Percentiles rank a stretch among this genome's conserved stretches.
These are phyloP conservation scores for Pseudevernia furfuracea DNA, from an alignment of 495 filamentous ascomycete species.

Conservation along the genomic window DNA sequence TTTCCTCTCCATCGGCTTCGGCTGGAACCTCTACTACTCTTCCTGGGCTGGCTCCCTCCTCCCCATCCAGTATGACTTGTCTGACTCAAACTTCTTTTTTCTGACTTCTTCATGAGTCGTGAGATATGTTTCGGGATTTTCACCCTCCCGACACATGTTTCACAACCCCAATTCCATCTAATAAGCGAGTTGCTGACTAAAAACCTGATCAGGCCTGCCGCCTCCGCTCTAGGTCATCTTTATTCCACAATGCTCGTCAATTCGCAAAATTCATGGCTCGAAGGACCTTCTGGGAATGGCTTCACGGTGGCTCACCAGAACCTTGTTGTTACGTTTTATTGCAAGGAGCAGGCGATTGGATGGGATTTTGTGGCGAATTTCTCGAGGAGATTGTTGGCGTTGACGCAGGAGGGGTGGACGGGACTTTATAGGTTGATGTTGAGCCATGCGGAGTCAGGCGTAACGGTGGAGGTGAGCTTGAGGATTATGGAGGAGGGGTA, in stretches of 20 bases:
- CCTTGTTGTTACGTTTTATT: background rate
- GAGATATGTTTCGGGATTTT: background rate
- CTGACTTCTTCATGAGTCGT: background rate
- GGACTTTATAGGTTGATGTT: background rate
- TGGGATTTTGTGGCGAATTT: background rate
- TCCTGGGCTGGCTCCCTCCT: background rate
- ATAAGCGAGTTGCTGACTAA: background rate
- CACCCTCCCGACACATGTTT: background rate
- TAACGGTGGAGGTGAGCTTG: background rate
- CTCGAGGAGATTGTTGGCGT: background rate
- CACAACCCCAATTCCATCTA: background rate
- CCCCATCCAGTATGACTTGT: background rate
- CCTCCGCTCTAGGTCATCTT: background rate
- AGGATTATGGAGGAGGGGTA: background rate
- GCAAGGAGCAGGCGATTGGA: background rate
- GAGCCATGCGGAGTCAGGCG: background rate
- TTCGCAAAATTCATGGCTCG: background rate
- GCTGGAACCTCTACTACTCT: background rate
- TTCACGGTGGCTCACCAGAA: background rate
- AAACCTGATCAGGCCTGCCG: background rate
- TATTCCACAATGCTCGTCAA: background rate
- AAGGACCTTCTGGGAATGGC: background rate
- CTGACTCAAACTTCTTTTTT: background rate
- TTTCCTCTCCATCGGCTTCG: background rate
- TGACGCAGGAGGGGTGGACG: background rate